Evolutionary conservation across 2,329 filamentous ascomycete genomes (phyloP).

Genomic region (Penicillium sp.): DNA sequence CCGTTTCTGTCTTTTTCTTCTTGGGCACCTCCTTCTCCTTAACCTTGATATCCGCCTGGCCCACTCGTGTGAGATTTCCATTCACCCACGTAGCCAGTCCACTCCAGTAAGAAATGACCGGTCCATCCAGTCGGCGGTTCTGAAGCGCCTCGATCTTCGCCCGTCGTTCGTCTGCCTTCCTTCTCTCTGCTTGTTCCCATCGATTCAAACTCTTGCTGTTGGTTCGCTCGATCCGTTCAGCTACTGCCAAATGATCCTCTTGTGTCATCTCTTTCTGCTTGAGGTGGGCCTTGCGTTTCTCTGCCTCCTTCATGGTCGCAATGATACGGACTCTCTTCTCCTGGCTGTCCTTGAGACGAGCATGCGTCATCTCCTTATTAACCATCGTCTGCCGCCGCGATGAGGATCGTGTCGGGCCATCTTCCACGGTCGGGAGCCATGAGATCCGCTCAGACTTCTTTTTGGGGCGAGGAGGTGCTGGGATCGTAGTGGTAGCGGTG

Average conservation of each 20-base stretch:
- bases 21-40: constrained; percentile 46
- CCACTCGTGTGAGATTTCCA: constrained; percentile 69
- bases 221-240: constrained; percentile 75
- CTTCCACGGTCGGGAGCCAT: constrained; percentile 65
- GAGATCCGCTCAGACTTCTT: constrained; percentile 71
- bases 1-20: constrained; percentile 35
- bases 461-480: constrained; percentile 51
- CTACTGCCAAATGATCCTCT: constrained; percentile 78
- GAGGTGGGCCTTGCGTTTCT: constrained; percentile 64
- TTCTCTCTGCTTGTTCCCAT: constrained; percentile 92
- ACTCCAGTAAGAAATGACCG: constrained; percentile 90
- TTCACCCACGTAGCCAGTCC: constrained; percentile 81
- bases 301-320: constrained; percentile 61
- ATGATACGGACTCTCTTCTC: constrained; percentile 48
- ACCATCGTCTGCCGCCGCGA: constrained; percentile 62
- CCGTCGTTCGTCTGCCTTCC: constrained; percentile 77
- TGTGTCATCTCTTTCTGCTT: constrained; percentile 85
- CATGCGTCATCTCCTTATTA: constrained; percentile 61
- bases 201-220: constrained; percentile 89
- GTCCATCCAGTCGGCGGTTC: constrained; percentile 80
- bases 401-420: constrained; percentile 63
- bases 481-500: constrained; percentile 41
- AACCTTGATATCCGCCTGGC: constrained; percentile 55
- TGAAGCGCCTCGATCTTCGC: constrained; percentile 84
- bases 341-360: constrained; percentile 50